phyloP scores from a whole-genome alignment of 805 yeast species.

The Barnettozyma vustinii region DNA sequence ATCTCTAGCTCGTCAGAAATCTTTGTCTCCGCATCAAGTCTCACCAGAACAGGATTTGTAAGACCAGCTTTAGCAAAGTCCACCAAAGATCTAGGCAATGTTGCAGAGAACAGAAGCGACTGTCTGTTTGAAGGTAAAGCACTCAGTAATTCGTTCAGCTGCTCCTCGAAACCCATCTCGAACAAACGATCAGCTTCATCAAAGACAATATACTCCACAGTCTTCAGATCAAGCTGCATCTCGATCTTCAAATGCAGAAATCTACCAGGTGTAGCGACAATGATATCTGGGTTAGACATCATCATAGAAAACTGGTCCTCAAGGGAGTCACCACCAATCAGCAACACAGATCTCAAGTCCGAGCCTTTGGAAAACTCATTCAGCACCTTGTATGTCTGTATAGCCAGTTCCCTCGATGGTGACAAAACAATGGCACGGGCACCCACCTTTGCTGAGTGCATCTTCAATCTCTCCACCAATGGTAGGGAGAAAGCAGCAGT shows the following conservation, averaged over 20 bases:
- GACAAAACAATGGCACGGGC: slow-evolving; percentile 83
- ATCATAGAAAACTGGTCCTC: slow-evolving; percentile 92
- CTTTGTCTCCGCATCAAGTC: slow-evolving; percentile 89
- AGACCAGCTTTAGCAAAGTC: slow-evolving; percentile 98
- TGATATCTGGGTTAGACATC: slow-evolving; percentile 91
- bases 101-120: slow-evolving; percentile 88
- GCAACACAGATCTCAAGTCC: slow-evolving; percentile 69
- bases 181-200: slow-evolving; percentile 97
- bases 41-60: slow-evolving; percentile 83
- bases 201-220: slow-evolving; percentile 86
- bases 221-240: slow-evolving; percentile 79
- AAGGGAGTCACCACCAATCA: slow-evolving; percentile 98
- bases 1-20: slow-evolving; percentile 87
- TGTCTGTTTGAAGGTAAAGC: slow-evolving; percentile 81
- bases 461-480: slow-evolving; percentile 74
- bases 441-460: slow-evolving; percentile 84
- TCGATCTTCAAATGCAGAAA: slow-evolving; percentile 93
- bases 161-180: slow-evolving; percentile 95
- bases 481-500: slow-evolving; percentile 97
- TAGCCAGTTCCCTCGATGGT: slow-evolving; percentile 94
- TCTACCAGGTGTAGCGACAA: slow-evolving; percentile 97
- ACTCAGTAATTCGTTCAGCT: slow-evolving; percentile 81
- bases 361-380: slow-evolving; percentile 84
- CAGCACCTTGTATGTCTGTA: slow-evolving; percentile 84
- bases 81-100: slow-evolving; percentile 85